Percentiles rank a stretch among this genome's conserved stretches.
These are phyloP conservation scores for Penicillium olsonii DNA, from an alignment of 2,329 filamentous ascomycete genomes.

Conservation along the genomic window DNA sequence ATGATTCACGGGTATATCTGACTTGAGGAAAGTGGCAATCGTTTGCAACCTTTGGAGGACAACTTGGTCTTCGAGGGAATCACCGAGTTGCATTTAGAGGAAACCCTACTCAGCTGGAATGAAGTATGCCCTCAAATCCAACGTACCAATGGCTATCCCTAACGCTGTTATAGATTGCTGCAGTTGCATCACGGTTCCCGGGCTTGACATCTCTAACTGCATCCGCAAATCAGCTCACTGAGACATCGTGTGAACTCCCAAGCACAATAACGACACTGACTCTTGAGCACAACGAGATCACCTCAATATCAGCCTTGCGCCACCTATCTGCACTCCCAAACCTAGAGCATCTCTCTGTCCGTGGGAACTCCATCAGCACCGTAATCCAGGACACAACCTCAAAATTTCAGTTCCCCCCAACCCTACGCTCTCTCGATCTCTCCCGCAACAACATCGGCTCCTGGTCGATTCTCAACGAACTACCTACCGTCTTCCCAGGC, in stretches of 20 bases:
- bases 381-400: slow-evolving; percentile 34
- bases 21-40: slow-evolving; percentile 66
- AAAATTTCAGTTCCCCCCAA: slow-evolving; percentile 54
- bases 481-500: slow-evolving; percentile 70
- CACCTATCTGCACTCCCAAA: slow-evolving; percentile 56
- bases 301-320: slow-evolving; percentile 42
- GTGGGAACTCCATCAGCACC: slow-evolving; percentile 69
- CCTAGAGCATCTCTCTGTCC: slow-evolving; percentile 60
- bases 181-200: slow-evolving; percentile 37
- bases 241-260: slow-evolving; percentile 31
- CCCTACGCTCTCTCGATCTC: slow-evolving; percentile 67
- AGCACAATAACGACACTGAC: slow-evolving; percentile 46
- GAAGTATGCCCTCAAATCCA: slow-evolving; percentile 52
- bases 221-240: slow-evolving; percentile 40
- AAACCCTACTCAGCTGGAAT: slow-evolving; percentile 67
- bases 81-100: slow-evolving; percentile 64
- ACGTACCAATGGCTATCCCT: slow-evolving; percentile 8
- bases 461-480: slow-evolving; percentile 73
- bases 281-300: slow-evolving; percentile 51
- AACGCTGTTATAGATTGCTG: slow-evolving; percentile 34
- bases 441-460: slow-evolving; percentile 69
- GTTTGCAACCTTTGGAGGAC: slow-evolving; percentile 51
- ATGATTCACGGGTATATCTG: slow-evolving; percentile 4
- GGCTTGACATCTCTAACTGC: slow-evolving; percentile 35
- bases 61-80: slow-evolving; percentile 53